These are phyloP conservation scores for Schizochytrium sp. DNA, from an alignment of 108 stramenopile genomes.

Conservation along the genomic window DNA sequence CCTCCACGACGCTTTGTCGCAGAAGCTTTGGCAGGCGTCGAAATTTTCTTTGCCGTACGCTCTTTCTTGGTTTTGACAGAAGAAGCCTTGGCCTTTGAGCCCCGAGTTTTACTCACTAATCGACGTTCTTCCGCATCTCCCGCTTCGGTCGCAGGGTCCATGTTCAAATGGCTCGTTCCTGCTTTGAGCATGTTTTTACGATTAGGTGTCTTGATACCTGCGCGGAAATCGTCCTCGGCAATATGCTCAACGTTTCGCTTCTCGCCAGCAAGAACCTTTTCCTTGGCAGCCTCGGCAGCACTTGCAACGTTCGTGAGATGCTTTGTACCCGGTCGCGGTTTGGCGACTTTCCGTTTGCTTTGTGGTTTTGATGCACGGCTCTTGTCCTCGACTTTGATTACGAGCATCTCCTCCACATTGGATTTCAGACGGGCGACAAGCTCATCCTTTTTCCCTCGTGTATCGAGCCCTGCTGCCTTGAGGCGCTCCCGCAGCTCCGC, in stretches of 20 bases:
- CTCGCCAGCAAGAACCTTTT: constrained; percentile 57
- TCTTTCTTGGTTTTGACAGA: no score
- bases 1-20: no score
- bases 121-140: no score
- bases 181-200: no score
- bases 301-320: constrained; percentile 19
- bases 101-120: no score
- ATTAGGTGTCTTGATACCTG: no score
- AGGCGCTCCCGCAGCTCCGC: background rate
- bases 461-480: background rate
- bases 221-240: constrained; percentile 35
- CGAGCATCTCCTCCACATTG: background rate
- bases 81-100: no score
- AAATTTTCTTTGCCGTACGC: no score
- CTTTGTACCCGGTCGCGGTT: background rate
- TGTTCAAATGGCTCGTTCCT: no score
- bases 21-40: no score
- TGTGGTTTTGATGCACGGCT: background rate
- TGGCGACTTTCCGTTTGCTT: background rate
- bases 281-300: constrained; percentile 55
- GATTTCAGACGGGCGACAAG: background rate
- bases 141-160: no score
- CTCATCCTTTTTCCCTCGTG: constrained; percentile 11
- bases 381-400: background rate
- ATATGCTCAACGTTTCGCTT: constrained; percentile 61